phyloP scores from a whole-genome alignment of 225 moss, liverwort and hornwort genomes.

The Antitrichia curtipendula region DNA sequence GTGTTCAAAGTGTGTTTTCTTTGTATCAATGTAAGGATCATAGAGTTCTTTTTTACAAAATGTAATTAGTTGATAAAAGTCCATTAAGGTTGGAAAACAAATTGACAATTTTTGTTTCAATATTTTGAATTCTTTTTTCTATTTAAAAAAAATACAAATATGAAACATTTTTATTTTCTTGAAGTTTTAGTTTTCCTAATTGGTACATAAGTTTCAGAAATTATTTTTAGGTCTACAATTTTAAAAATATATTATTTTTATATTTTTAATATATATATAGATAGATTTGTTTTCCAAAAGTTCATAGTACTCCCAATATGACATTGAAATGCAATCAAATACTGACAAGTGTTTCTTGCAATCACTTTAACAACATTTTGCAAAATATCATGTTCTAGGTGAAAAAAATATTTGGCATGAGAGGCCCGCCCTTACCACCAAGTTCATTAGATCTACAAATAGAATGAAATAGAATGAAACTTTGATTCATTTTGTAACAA shows the following conservation, averaged over 20 bases:
- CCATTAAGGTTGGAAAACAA: background rate
- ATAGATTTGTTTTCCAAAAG: background rate
- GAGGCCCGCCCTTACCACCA: rapidly evolving
- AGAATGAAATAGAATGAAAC: background rate
- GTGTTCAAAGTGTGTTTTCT: background rate
- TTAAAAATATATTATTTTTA: no score
- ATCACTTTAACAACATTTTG: background rate
- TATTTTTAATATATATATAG: background rate
- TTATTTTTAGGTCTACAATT: background rate
- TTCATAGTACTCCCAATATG: rapidly evolving
- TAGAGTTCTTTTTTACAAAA: background rate
- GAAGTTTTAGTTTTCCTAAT: background rate
- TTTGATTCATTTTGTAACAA: background rate
- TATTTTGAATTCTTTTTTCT: background rate
- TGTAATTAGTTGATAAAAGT: background rate
- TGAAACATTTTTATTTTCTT: rapidly evolving
- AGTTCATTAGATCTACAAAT: background rate
- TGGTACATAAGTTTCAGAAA: background rate
- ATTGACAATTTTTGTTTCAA: background rate
- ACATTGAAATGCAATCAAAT: background rate
- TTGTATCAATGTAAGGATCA: background rate
- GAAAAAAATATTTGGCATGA: background rate
- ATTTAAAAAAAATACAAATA: background rate
- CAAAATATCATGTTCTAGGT: rapidly evolving
- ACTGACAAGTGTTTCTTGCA: rapidly evolving